Base-by-base conservation (phyloP, 495 filamentous ascomycete species). In the Aspergillus incahuasiensis region DNA sequence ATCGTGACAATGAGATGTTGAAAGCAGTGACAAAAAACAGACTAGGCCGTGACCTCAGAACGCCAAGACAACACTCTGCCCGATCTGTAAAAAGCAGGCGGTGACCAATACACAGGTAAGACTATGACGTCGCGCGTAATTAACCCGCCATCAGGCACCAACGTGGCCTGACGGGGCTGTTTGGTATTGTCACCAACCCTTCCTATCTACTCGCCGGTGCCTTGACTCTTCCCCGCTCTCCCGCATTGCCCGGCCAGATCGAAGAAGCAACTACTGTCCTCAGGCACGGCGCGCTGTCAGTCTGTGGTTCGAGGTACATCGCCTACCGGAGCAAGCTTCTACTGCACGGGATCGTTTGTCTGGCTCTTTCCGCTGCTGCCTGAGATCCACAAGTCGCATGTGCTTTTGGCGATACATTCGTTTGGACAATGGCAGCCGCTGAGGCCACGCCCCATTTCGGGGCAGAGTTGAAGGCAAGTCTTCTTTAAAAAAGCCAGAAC, bases 361-460 rank as follows among this genome's bases (percentile, higher is more conserved):
- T 42, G 34, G 18, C 18, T 30, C 48, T 43, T 45, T 43, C 44
- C 45, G 40, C 30, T 43, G 49, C 19, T 42, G 19, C 56, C 43
- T 32, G 18, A 15, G 25, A 41, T 34, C 28, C 40, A n/a, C 32
- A 39, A 48, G 48, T 50, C 54, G 49, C 46, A 63, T 64, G 61
- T 53, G 59, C 56, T 25, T 40, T 48, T 47, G 28, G 48, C n/a
- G n/a, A n/a, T 46, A 30, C 38, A 20, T 41, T 58, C 43, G 46
- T 40, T 44, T 46, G 48, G 55, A 71, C 63, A 67, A 92, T 92
- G 89, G 85, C 86, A 64, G 86, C 89, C 70, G 75, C 82, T 61
- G 86, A 89, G 58, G 81, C 80, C 60, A 80, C 80, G 72, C 87
- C 90, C 56, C 86, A 87, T 47, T 95, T 97, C 67, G 92, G 92